Evolutionary conservation across 2,329 filamentous ascomycete species (phyloP).

Genomic region (Diaporthe citriasiana): DNA sequence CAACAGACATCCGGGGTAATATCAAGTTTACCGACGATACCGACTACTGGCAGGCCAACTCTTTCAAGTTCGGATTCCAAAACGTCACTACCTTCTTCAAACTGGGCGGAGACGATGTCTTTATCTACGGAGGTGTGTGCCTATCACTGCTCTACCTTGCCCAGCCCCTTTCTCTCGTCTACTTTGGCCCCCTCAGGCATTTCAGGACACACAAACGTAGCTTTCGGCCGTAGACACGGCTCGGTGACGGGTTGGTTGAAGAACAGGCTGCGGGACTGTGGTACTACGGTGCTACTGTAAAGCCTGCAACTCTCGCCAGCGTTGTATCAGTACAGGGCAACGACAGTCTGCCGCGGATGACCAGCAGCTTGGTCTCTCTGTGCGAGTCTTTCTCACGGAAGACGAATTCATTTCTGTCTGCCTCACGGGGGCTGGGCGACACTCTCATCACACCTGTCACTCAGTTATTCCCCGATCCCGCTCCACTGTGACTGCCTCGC

Average conservation of each 20-base stretch:
- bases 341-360: not conserved
- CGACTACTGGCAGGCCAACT: constrained; percentile 75
- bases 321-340: constrained; percentile 15
- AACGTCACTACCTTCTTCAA: constrained; percentile 78
- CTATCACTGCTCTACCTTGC: not conserved
- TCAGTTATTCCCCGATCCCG: constrained; percentile 10
- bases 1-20: constrained; percentile 47
- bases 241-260: not conserved
- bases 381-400: not conserved
- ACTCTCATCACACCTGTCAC: constrained; percentile 15
- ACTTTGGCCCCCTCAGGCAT: not conserved
- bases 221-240: constrained; percentile 35
- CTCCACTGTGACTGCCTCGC: not conserved
- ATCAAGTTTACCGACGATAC: constrained; percentile 76
- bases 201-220: not conserved
- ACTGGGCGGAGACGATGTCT: constrained; percentile 75
- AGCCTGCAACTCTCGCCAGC: constrained; percentile 8
- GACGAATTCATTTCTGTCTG: not conserved
- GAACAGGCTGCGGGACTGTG: not conserved
- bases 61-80: constrained; percentile 74
- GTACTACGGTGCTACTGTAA: not conserved
- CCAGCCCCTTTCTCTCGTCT: not conserved
- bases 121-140: constrained; percentile 70
- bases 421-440: constrained; percentile 30
- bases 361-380: not conserved